Evolutionary conservation across 2,329 filamentous ascomycete species (phyloP).

Genomic region (Ceratocystiopsis sp.): DNA sequence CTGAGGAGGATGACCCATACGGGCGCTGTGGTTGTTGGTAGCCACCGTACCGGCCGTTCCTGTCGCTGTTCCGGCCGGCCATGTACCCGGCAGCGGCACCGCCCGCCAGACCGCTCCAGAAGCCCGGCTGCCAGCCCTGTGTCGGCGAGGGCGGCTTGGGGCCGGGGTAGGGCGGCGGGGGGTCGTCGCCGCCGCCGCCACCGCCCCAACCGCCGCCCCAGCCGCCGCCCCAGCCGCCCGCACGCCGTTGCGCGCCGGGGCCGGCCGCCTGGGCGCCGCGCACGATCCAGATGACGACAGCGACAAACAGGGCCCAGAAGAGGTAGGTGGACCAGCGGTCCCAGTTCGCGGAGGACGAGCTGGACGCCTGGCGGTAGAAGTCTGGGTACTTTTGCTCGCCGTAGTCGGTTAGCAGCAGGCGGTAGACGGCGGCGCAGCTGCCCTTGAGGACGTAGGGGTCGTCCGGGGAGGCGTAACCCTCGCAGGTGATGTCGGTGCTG

Average conservation of each 20-base stretch:
- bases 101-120: slow-evolving; percentile 52
- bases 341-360: background rate
- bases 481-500: slow-evolving; percentile 78
- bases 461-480: slow-evolving; percentile 61
- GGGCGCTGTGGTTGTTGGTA: slow-evolving; percentile 14
- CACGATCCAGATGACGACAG: slow-evolving; percentile 42
- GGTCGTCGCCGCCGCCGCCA: slow-evolving; percentile 22
- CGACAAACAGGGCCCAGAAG: slow-evolving; percentile 47
- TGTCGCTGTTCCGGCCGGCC: slow-evolving; percentile 31
- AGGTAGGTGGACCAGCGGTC: slow-evolving; percentile 13
- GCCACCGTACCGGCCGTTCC: background rate
- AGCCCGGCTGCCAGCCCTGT: slow-evolving; percentile 49
- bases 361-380: slow-evolving; percentile 19
- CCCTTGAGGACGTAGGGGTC: slow-evolving; percentile 83
- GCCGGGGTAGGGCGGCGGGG: slow-evolving; percentile 36
- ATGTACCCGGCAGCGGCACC: slow-evolving; percentile 54
- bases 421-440: slow-evolving; percentile 84
- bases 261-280: slow-evolving; percentile 29
- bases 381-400: slow-evolving; percentile 57
- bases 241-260: slow-evolving; percentile 15
- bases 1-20: slow-evolving; percentile 10
- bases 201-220: slow-evolving; percentile 22
- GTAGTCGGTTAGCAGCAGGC: slow-evolving; percentile 56
- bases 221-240: slow-evolving; percentile 21
- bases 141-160: slow-evolving; percentile 18